Base-by-base conservation (phyloP, 2,329 filamentous ascomycete species). In the Trichoderma harzianum region DNA sequence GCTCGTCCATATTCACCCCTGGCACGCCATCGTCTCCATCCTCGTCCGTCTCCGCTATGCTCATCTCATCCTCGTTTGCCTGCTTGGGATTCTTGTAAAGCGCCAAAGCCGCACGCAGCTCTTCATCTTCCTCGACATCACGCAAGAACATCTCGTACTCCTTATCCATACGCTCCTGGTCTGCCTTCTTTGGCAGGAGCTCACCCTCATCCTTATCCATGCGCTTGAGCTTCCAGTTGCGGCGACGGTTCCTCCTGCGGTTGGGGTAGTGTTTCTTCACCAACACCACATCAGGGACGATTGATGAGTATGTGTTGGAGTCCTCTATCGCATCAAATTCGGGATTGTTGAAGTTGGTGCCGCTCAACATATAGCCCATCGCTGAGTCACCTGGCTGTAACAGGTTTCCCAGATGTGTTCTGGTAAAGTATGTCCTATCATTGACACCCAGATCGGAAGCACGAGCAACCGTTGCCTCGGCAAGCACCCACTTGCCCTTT, bases 111-210 rank as follows among this genome's bases (percentile, higher is more conserved):
- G 91, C 88, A 70, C 96, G 88, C 76, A 98, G 86, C 78, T 99
- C 96, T 67, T 92, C 88, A 80, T 99, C 96, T 80, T 98, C 95
- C 83, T 99, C 97, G 12, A 99, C 93, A 81, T 99, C 96, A 60
- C 92, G 91, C 86, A 99, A 84, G 89, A 99, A 99, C 89, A 95
- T 90, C 85, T 99, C 96, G 83, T 97, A 99, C 82, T 99, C 96
- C 75, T 91, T 89, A 79, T 98, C 95, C 85, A 97, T 90, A 74
- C 91, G 90, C 72, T 95, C 93, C 79, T 95, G 92, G 79, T 98
- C 95, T 72, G 93, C 86, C 84, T 97, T 94, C 85, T 93, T 91
- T 43, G 93, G 93, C 74, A 95, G 84, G 81, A 97, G 87, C 75
- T 98, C 95, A 76, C 92, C 92, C 80, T 98, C 93, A 74, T 98